Evolutionary conservation across 495 filamentous ascomycete species (phyloP), one percentile per base, ranked within the genome.

Genomic region (Acidiella bohemica): DNA sequence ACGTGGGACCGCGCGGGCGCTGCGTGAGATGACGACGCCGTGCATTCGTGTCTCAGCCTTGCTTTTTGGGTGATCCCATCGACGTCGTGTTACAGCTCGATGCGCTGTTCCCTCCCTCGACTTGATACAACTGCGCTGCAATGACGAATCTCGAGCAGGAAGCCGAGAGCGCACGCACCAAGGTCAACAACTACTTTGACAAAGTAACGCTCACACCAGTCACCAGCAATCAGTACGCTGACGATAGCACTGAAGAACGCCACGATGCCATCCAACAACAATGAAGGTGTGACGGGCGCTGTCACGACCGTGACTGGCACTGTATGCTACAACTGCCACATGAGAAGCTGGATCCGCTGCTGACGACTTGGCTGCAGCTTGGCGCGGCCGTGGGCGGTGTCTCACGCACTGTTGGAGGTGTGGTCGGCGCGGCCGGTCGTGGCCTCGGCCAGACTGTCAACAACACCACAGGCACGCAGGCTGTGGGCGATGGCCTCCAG

Each of bases 341-440:
- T n/a, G n/a, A n/a, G n/a, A n/a, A n/a, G n/a, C n/a, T n/a, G n/a
- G n/a, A n/a, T n/a, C n/a, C n/a, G n/a, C n/a, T n/a, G n/a, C n/a
- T n/a, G n/a, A 37, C 34, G 7, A 19, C 20, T 22, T 19, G 18
- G n/a, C n/a, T 28, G 20, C 18, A 47, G 44, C 30, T 47, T 20
- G 44, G 44, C n/a, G 39, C 37, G 30, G 44, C 32, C 19, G 32
- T 42, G 5, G 44, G 44, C 23, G 44, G 44, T 24, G 39, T 47
- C 23, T 40, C 43, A 26, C 35, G 43, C 6, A 46, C 43, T 10
- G 17, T 41, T 3, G 43, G 43, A 16, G 36, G 36, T n/a, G 43
- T 46, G 9, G 43, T 46, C 8, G 43, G 43, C n/a, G 43, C 43
- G 9, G 36, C 43, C 2, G 43, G 43, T 21, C 35, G 36, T 2